Conservation (phyloP, 83 land plant genomes). For the Thuja plicata region DNA sequence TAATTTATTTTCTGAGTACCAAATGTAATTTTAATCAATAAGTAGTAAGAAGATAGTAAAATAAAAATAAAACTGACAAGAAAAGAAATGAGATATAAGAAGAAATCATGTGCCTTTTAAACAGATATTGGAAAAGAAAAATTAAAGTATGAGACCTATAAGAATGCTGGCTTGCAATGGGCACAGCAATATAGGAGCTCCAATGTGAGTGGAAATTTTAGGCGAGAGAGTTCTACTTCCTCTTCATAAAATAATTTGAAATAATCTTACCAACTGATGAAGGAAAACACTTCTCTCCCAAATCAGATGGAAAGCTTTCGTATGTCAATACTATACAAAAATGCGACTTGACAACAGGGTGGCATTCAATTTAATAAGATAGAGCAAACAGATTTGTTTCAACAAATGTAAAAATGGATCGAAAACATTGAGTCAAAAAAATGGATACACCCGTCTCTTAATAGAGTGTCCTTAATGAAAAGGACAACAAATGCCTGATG, state of each 20-base stretch:
- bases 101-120: no score
- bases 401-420: neutral
- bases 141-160: no score
- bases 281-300: neutral
- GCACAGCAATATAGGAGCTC: no score
- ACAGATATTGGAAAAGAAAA: no score
- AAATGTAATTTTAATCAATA: no score
- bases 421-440: neutral
- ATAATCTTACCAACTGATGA: neutral
- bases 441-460: neutral
- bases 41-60: no score
- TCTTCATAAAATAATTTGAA: neutral
- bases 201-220: no score
- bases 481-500: neutral
- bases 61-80: no score
- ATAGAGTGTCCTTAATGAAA: neutral
- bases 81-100: no score
- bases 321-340: conserved; percentile 4
- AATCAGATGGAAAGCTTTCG: neutral
- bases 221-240: neutral
- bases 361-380: neutral
- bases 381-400: neutral
- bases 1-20: no score
- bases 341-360: neutral
- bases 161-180: no score